phyloP scores from a whole-genome alignment of 2,329 filamentous ascomycete genomes.

The Fusarium sublunatum region DNA sequence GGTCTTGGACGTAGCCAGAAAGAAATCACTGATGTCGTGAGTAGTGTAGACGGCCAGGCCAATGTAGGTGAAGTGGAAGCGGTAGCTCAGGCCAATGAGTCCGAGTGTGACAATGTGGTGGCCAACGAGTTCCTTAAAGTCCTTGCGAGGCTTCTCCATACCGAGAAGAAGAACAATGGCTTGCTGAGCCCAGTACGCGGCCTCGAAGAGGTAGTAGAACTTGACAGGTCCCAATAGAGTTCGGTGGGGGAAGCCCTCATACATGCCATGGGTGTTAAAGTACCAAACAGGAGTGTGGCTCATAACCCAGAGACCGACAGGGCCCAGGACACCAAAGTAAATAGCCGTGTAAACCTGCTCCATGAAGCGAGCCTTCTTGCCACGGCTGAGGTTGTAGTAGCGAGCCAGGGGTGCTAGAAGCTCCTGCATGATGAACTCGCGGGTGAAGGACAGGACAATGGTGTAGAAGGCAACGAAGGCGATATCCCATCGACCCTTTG shows the following conservation, averaged over 20 bases:
- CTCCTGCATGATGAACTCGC: conserved; percentile 96
- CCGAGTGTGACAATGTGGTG: conserved; percentile 91
- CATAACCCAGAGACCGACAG: conserved; percentile 91
- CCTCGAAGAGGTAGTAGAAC: conserved; percentile 95
- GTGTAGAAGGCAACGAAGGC: conserved; percentile 92
- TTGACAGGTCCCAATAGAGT: conserved; percentile 86
- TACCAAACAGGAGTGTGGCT: conserved; percentile 92
- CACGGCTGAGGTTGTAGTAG: conserved; percentile 75
- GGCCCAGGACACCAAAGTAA: conserved; percentile 87
- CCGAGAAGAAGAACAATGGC: conserved; percentile 86
- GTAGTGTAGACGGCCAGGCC: conserved; percentile 93
- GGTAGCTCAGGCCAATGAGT: conserved; percentile 87
- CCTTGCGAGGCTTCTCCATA: conserved; percentile 92
- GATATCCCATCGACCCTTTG: conserved; percentile 87
- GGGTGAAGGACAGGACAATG: conserved; percentile 89
- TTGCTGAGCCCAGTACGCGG: conserved; percentile 95
- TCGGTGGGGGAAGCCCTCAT: conserved; percentile 85
- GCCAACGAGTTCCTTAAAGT: conserved; percentile 91
- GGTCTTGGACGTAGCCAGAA: conserved; percentile 91
- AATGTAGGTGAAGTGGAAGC: conserved; percentile 97
- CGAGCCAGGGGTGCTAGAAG: conserved; percentile 81
- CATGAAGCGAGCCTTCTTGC: conserved; percentile 92
- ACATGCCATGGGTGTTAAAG: conserved; percentile 92
- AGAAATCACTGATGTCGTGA: conserved; percentile 94
- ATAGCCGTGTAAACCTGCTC: conserved; percentile 95